phyloP scores from a whole-genome alignment of 441 rosid species.

The Rhodomyrtus psidioides region DNA sequence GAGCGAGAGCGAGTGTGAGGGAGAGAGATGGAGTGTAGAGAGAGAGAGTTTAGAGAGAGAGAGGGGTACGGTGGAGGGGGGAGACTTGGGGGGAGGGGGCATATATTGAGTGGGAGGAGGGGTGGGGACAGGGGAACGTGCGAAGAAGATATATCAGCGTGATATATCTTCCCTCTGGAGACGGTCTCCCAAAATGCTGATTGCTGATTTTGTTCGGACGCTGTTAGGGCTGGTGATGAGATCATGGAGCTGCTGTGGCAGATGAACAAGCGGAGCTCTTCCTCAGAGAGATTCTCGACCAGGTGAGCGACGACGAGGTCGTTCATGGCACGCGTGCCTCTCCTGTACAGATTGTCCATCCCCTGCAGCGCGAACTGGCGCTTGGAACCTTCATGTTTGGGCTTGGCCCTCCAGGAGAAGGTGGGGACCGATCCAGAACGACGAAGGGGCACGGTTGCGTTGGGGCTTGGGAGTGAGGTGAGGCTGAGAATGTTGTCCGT shows the following conservation, averaged over 20 bases:
- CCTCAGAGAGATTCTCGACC: constrained; percentile 34
- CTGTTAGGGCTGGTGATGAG: no score
- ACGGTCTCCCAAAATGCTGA: no score
- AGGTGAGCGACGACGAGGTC: constrained; percentile 65
- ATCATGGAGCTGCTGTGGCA: no score
- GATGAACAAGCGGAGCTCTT: constrained; percentile 54
- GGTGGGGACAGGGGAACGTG: background rate
- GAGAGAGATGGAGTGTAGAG: background rate
- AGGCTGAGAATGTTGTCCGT: background rate
- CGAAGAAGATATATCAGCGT: background rate
- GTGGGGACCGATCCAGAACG: constrained; percentile 4
- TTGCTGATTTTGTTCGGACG: no score
- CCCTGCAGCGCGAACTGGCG: constrained; percentile 58
- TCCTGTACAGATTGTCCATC: constrained; percentile 64
- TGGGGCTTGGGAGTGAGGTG: background rate
- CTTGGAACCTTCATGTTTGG: background rate
- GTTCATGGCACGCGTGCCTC: constrained; percentile 63
- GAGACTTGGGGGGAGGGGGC: background rate
- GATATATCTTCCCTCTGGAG: no score
- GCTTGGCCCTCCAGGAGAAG: background rate
- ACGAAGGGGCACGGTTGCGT: background rate
- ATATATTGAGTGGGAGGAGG: background rate
- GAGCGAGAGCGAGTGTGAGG: background rate
- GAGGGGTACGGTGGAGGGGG: background rate
- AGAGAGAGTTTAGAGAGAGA: no score